These are phyloP conservation scores for Penicillium odoratum DNA, from an alignment of 495 filamentous ascomycete genomes.

Conservation along the genomic window DNA sequence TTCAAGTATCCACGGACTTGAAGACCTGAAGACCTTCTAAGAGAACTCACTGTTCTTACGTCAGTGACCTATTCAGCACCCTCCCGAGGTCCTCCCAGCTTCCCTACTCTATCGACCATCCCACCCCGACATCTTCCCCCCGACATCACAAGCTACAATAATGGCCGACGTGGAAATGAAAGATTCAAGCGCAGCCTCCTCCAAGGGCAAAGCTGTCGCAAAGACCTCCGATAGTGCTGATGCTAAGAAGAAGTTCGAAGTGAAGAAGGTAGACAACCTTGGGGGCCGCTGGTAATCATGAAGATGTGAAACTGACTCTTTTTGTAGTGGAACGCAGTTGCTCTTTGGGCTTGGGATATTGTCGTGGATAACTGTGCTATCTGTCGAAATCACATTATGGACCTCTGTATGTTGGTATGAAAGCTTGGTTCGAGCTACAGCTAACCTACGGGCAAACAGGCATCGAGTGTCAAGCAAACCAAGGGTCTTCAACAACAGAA, in stretches of 20 bases:
- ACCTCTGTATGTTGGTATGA: slow-evolving; percentile 70
- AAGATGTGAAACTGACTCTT: slow-evolving; percentile 7
- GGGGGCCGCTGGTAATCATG: slow-evolving; percentile 10
- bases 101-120: slow-evolving; percentile 1
- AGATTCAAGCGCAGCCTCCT: slow-evolving; percentile 62
- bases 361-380: slow-evolving; percentile 99
- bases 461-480: slow-evolving; percentile 99
- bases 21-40: background rate
- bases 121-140: background rate
- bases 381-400: slow-evolving; percentile 99
- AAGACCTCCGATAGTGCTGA: slow-evolving; percentile 60
- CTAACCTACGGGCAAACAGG: slow-evolving; percentile 47
- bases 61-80: background rate
- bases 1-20: background rate
- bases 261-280: slow-evolving; percentile 80
- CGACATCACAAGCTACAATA: background rate
- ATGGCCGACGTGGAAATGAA: slow-evolving; percentile 99
- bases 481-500: slow-evolving; percentile 93
- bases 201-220: slow-evolving; percentile 62
- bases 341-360: slow-evolving; percentile 99
- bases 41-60: background rate
- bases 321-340: slow-evolving; percentile 94
- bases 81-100: slow-evolving; percentile 11
- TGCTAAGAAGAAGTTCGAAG: slow-evolving; percentile 92
- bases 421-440: background rate